Percentiles rank a stretch among this genome's conserved stretches.
phyloP scores from a whole-genome alignment of 2,329 filamentous ascomycete species.

The Epicoccum sorghinum region DNA sequence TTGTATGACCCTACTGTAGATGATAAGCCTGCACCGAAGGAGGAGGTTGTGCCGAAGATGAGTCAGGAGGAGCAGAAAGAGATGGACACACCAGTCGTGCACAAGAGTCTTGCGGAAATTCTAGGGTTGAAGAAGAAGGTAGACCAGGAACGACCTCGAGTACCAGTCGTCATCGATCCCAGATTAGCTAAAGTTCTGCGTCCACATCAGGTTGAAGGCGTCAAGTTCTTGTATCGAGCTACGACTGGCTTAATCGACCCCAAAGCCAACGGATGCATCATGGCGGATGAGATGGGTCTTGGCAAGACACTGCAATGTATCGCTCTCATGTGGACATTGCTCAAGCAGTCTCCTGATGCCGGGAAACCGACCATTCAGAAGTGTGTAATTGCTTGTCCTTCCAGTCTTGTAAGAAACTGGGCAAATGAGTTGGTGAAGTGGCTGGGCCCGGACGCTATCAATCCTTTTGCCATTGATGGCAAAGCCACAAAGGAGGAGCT shows the following conservation, averaged over 20 bases:
- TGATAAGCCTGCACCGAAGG: conserved; percentile 67
- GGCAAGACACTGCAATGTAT: conserved; percentile 99
- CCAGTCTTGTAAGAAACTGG: conserved; percentile 96
- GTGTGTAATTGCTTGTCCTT: conserved; percentile 94
- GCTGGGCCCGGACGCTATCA: conserved; percentile 89
- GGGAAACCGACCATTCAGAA: conserved; percentile 94
- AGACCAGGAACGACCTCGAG: conserved; percentile 80
- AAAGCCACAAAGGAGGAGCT: conserved; percentile 96
- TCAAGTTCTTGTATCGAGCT: conserved; percentile 95
- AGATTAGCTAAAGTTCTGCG: conserved; percentile 85
- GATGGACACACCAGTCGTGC: conserved; percentile 77
- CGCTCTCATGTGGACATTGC: conserved; percentile 90
- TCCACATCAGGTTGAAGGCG: conserved; percentile 96
- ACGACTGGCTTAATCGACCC: conserved; percentile 94
- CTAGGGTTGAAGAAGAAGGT: conserved; percentile 91
- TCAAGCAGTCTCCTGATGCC: conserved; percentile 96
- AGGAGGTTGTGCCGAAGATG: conserved; percentile 55
- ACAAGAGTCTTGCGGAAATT: conserved; percentile 95
- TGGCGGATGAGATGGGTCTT: conserved; percentile 99
- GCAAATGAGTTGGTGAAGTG: conserved; percentile 96
- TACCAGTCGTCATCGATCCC: conserved; percentile 98
- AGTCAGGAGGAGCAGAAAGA: conserved; percentile 59
- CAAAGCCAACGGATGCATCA: conserved; percentile 96
- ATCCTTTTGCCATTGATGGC: conserved; percentile 93
- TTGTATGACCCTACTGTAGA: conserved; percentile 94